A percentile compares a stretch with the other conserved stretches of the same genome.
These are phyloP conservation scores for Samsoniella hepiali DNA, from an alignment of 2,329 filamentous ascomycete genomes.

Conservation along the genomic window DNA sequence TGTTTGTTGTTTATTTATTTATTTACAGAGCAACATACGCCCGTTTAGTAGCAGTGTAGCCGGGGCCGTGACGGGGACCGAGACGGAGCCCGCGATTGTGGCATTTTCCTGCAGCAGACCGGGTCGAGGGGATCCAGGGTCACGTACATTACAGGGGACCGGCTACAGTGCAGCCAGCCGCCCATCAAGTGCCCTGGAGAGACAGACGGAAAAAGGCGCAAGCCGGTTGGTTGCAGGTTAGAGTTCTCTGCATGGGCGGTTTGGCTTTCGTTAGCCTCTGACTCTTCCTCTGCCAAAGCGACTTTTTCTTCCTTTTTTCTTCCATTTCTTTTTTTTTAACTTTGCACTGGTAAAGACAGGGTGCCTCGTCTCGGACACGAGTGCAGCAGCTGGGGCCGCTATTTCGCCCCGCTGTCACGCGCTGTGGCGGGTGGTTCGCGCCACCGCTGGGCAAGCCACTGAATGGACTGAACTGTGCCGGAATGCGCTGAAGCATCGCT, in stretches of 20 bases:
- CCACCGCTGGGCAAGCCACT: neutral
- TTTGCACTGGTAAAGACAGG: neutral
- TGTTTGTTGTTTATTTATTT: neutral
- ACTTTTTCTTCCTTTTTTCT: neutral
- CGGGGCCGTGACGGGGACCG: neutral
- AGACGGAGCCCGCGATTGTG: neutral
- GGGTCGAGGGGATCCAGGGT: neutral
- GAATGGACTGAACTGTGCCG: neutral
- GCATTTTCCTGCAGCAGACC: neutral
- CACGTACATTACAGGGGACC: neutral
- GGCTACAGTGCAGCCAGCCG: neutral
- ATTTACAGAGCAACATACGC: neutral
- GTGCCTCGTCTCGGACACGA: conserved; percentile 4
- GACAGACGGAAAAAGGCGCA: neutral
- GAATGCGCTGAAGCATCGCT: neutral
- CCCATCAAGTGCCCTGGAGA: neutral
- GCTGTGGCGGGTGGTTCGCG: conserved; percentile 9
- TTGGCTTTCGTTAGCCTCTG: neutral
- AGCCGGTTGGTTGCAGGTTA: neutral
- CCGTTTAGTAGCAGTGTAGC: neutral
- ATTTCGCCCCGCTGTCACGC: conserved; percentile 18
- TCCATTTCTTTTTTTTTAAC: neutral
- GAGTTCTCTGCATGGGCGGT: neutral
- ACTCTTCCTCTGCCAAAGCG: neutral
- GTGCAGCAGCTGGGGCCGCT: neutral